A percentile compares a stretch with the other conserved stretches of the same genome.
Evolutionary conservation across 176 grass and related monocot genomes (phyloP).

Genomic region (Paspalum notatum): DNA sequence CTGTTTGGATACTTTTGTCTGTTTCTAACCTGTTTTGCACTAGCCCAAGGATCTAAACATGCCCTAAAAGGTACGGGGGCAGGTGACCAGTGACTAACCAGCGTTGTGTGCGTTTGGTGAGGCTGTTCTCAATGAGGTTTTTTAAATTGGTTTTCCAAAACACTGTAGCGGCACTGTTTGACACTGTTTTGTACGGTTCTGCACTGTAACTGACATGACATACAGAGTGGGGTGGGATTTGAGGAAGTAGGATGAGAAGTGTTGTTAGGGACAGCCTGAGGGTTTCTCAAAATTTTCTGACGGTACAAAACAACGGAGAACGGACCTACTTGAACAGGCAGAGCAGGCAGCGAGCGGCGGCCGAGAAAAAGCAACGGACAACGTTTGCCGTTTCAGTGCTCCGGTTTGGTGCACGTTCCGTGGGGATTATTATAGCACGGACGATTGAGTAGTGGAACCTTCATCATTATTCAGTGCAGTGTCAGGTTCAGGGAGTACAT

Average conservation of each 20-base stretch:
- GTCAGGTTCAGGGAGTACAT: too few species aligned
- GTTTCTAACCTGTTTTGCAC: too few species aligned
- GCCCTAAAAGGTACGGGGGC: not conserved
- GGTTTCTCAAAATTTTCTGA: not conserved
- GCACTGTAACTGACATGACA: too few species aligned
- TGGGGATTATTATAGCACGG: not conserved
- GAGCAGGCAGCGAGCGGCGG: not conserved
- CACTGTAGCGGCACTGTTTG: too few species aligned
- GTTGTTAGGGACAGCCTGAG: too few species aligned
- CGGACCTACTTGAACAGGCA: not conserved
- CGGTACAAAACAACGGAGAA: not conserved
- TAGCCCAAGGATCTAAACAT: too few species aligned
- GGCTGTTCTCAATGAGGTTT: slow-evolving; percentile 1
- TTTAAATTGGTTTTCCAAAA: too few species aligned
- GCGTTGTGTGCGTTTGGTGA: slow-evolving; percentile 19
- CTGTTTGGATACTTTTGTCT: too few species aligned
- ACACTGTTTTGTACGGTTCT: too few species aligned
- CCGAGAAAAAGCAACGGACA: not conserved
- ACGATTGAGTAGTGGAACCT: not conserved
- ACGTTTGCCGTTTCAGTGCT: not conserved
- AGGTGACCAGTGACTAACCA: not conserved
- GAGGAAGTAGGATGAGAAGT: too few species aligned
- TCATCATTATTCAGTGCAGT: not conserved
- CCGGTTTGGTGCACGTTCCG: not conserved
- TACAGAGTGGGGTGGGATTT: too few species aligned